These are phyloP conservation scores for Cyclocybe cylindracea DNA, from an alignment of 768 basidiomycete species.

Conservation along the genomic window DNA sequence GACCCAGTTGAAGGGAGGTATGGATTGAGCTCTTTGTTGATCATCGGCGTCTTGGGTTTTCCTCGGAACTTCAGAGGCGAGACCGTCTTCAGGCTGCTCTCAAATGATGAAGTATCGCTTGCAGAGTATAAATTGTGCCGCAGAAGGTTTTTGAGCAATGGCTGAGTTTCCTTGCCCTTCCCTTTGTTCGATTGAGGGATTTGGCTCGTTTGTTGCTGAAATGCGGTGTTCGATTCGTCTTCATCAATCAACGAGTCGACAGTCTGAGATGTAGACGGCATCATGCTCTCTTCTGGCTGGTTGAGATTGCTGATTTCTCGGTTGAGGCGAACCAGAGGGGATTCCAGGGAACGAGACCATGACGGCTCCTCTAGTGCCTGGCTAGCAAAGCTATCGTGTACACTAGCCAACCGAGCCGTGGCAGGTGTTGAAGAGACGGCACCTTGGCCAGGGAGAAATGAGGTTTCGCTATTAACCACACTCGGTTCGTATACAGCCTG, in stretches of 20 bases:
- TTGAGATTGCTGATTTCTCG: slow-evolving; percentile 61
- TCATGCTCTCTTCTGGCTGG: slow-evolving; percentile 24
- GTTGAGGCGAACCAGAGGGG: slow-evolving; percentile 68
- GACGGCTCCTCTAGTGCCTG: slow-evolving; percentile 52
- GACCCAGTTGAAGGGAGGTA: slow-evolving; percentile 55
- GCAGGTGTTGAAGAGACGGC: slow-evolving; percentile 83
- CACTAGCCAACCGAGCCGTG: slow-evolving; percentile 40
- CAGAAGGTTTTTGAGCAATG: slow-evolving; percentile 50
- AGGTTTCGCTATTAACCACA: slow-evolving; percentile 59
- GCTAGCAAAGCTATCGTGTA: slow-evolving; percentile 38
- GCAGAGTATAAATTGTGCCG: slow-evolving; percentile 49
- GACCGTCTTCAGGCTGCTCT: slow-evolving; percentile 28
- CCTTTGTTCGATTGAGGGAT: slow-evolving; percentile 38
- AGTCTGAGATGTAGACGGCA: slow-evolving; percentile 12
- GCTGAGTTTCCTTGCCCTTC: slow-evolving; percentile 47
- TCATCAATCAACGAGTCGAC: slow-evolving; percentile 12
- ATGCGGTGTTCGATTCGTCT: slow-evolving; percentile 16
- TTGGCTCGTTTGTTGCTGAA: slow-evolving; percentile 22
- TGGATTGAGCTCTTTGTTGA: slow-evolving; percentile 56
- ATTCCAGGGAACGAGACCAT: slow-evolving; percentile 76
- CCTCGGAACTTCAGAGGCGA: slow-evolving; percentile 54
- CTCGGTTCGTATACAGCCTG: slow-evolving; percentile 37
- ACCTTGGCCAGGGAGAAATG: slow-evolving; percentile 73
- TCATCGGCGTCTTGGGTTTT: slow-evolving; percentile 59
- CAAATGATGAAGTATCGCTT: slow-evolving; percentile 37